Percentiles rank a stretch among this genome's conserved stretches.
phyloP scores from a whole-genome alignment of 73 alveolate genomes.

The Diophrys sp. region DNA sequence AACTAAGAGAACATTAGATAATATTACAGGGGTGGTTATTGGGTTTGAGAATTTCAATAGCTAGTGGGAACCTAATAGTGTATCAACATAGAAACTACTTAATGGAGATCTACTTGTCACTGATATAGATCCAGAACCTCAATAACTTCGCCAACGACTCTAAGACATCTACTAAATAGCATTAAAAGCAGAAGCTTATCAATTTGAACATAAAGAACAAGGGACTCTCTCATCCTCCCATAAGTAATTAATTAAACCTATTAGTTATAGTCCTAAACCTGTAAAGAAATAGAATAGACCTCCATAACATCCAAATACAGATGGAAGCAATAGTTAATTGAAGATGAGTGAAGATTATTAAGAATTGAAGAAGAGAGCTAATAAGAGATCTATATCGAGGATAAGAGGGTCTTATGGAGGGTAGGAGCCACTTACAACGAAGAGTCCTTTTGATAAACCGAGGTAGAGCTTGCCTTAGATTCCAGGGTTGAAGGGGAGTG shows the following conservation, averaged over 20 bases:
- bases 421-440: not conserved
- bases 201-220: too few species aligned
- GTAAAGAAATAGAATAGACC: too few species aligned
- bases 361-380: not conserved
- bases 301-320: not conserved
- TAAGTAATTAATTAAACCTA: too few species aligned
- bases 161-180: not conserved
- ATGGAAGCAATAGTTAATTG: too few species aligned
- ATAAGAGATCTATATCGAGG: not conserved
- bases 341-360: not conserved
- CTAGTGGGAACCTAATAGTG: not conserved
- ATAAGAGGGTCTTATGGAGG: not conserved
- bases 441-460: not conserved
- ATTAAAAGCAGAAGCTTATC: too few species aligned
- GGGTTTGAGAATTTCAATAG: conserved; percentile 59
- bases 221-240: too few species aligned
- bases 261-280: too few species aligned
- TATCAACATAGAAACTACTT: not conserved
- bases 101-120: not conserved
- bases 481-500: not conserved
- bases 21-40: conserved; percentile 67
- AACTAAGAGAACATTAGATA: conserved; percentile 53
- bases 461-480: not conserved
- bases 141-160: not conserved
- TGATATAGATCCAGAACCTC: not conserved